phyloP scores from a whole-genome alignment of 129 eudicot genomes.

The Artemisia argyi region DNA sequence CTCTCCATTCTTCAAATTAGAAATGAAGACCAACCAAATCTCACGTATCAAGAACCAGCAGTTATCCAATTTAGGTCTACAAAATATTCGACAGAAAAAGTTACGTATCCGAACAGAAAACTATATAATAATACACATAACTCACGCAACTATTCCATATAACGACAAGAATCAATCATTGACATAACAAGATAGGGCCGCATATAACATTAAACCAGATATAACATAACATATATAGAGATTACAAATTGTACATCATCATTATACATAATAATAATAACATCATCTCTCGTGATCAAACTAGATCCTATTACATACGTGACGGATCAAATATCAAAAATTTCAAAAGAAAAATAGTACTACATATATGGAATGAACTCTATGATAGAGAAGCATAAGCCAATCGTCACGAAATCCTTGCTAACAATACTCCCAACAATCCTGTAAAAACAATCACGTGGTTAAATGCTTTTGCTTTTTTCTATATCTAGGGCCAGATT shows the following conservation, averaged over 20 bases:
- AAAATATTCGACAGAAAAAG: conserved; percentile 47
- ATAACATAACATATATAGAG: conserved; percentile 34
- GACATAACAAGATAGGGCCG: conserved; percentile 1
- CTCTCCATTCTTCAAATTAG: conserved; percentile 70
- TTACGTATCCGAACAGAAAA: conserved; percentile 32
- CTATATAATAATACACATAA: conserved; percentile 21
- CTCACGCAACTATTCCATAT: conserved; percentile 20
- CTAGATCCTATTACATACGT: conserved; percentile 45
- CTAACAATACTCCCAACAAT: conserved; percentile 41
- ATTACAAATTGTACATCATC: conserved; percentile 49
- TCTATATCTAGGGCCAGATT: not conserved
- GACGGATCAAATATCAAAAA: conserved; percentile 5
- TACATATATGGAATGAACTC: conserved; percentile 57
- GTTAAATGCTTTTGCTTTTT: conserved; percentile 2
- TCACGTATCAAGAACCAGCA: conserved; percentile 65
- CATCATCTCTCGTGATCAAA: conserved; percentile 38
- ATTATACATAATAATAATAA: conserved; percentile 20
- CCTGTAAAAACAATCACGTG: conserved; percentile 58
- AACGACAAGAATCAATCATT: conserved; percentile 14
- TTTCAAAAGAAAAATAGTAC: conserved; percentile 40
- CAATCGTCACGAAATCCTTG: conserved; percentile 46
- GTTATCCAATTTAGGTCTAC: conserved; percentile 66
- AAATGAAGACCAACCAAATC: conserved; percentile 31
- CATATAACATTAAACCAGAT: conserved; percentile 25
- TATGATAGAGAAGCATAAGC: conserved; percentile 51